Evolutionary conservation across 208 protist genomes (phyloP), one percentile per base, ranked within the genome.

Genomic region (Acanthamoeba lenticulata): DNA sequence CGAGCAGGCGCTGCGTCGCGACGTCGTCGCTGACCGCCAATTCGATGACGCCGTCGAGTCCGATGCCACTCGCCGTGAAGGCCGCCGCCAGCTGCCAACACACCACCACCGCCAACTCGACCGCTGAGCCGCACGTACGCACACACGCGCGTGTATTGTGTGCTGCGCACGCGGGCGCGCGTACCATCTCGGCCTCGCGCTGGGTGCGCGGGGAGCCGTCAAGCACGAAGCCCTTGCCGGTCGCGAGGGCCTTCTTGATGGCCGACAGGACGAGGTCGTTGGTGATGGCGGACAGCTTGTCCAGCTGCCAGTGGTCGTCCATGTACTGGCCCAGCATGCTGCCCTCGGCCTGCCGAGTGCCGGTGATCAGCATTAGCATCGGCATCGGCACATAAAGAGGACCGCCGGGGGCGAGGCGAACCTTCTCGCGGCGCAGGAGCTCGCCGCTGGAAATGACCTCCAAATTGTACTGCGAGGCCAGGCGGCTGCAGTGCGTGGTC

Each of bases 181-280:
- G 62, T 72, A 83, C 72, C 72, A 83, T 83, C 21, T 83, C 72
- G 36, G 72, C 72, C 72, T 83, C 72, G 42, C 72, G 72, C 9
- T 15, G 21, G 4, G 72, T 83, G 72, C 72, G 72, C 44, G 72
- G 72, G 17, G 72, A 83, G 1, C 72, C 72, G 29, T 83, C 72
- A n/a, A 83, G 72, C 1, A 83, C 32, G 72, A 83, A 83, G 36
- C 72, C 72, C 72, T 83, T 83, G 27, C 72, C 72, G 40, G 5
- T 49, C 38, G 72, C 72, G 38, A 42, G 34, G 42, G 72, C 72
- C 72, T 83, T 52, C 72, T 83, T 83, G 72, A 83, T 49, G 72
- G 36, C 32, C 38, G 21, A 4, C 24, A 83, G 17, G 5, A 34
- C 72, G 19, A 83, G 72, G 49, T 83, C 72, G 40, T 34, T 83